Base-by-base conservation (phyloP, 352 stramenopile genomes). In the Phytophthora fragariae region DNA sequence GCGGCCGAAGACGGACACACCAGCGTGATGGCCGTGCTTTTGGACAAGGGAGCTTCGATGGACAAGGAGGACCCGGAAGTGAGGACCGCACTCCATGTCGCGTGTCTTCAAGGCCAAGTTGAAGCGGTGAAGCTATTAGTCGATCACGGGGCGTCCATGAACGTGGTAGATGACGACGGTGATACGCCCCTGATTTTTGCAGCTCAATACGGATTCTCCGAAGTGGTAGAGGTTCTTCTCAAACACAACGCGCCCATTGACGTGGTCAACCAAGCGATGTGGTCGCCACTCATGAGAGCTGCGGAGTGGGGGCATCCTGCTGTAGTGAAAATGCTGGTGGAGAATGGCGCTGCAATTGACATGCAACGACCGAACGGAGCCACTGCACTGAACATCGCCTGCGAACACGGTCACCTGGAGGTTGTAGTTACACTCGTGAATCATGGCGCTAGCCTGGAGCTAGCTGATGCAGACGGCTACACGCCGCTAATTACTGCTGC, bases 401-500 rank as follows among this genome's bases (percentile, higher is more conserved):
- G 53, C n/a, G 39, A 62, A 33, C 35, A 62, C 5, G 61, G 50
- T 12, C 35, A 54, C 6, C 21, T 68, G 2, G 21, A 60, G 1
- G 61, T 53, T 27, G 62, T 50, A 6, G 27, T 62, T n/a, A n/a
- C 39, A 33, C 62, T 69, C 7, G 50, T 62, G 17, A 55, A 62
- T 12, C 3, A 15, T 49, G 62, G 39, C 6, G 62, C 62, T 10
- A 9, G 8, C 17, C 19, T 62, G 5, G 53, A 62, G 11, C 27
- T 61, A 14, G 12, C 61, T 29, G 61, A 68, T 37, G 9, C 54
- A 3, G 61, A 61, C 41, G 62, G 62, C 4, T 68, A 62, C 33
- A 62, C 62, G 1, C 50, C 62, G 15, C 27, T 68, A 17, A 54
- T 66, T 15, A 66, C 59, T 47, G 59, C 31, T 3, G 27, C 49